Conservation (phyloP, 331 rosid species). For the Telfairia occidentalis region DNA sequence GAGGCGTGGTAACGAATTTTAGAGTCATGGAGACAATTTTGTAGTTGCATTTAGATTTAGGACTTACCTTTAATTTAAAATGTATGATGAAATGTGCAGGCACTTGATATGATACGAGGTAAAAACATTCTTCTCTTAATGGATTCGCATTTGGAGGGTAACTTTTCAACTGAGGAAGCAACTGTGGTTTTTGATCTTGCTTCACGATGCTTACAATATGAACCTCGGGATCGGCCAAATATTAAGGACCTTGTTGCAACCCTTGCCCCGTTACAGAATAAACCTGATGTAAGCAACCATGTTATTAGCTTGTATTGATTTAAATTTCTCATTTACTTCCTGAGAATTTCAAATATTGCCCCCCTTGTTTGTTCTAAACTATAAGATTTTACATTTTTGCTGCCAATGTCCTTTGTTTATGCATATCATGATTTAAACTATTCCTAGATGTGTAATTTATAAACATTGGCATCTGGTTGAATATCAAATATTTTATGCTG, state of each 20-base stretch:
- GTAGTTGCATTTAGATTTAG: neutral
- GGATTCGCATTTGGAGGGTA: slow-evolving; percentile 89
- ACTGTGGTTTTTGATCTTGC: slow-evolving; percentile 68
- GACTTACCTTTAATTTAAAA: neutral
- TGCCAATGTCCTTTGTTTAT: neutral
- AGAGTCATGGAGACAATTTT: neutral
- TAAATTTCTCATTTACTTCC: neutral
- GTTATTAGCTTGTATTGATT: neutral
- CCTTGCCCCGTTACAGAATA: slow-evolving; percentile 48
- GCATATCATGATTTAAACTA: neutral
- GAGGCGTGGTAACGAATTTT: neutral
- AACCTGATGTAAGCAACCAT: slow-evolving; percentile 40
- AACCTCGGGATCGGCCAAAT: slow-evolving; percentile 70
- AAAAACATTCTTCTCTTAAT: slow-evolving; percentile 57
- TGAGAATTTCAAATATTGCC: neutral
- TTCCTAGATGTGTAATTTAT: neutral
- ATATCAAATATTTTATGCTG: neutral
- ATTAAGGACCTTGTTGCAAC: slow-evolving; percentile 45
- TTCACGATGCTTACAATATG: slow-evolving; percentile 60
- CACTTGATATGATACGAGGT: slow-evolving; percentile 73
- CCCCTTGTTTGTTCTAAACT: neutral
- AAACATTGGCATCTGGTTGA: neutral
- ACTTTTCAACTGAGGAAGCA: slow-evolving; percentile 62
- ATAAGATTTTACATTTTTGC: neutral
- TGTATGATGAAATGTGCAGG: slow-evolving; percentile 29